phyloP scores from a whole-genome alignment of 192 early-diverging fungal genomes.

The Geosiphon pyriformis region DNA sequence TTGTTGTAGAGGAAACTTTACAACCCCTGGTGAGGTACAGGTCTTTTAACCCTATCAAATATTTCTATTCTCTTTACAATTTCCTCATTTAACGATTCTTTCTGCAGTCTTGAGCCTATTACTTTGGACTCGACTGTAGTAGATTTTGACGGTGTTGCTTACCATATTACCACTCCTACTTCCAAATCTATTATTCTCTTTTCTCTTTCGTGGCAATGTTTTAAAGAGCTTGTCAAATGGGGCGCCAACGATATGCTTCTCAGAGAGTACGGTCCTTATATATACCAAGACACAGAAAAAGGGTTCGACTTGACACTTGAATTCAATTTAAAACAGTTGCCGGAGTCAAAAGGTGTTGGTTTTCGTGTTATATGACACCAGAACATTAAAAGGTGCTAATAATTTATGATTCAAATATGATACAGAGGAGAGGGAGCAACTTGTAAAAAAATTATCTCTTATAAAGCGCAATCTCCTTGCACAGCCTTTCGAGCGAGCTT shows the following conservation, averaged over 20 bases:
- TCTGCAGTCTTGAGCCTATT: constrained; percentile 49
- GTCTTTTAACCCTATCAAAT: background rate
- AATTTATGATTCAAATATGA: background rate
- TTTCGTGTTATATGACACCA: background rate
- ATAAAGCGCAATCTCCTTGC: constrained; percentile 94
- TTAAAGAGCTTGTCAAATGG: constrained; percentile 66
- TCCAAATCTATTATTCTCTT: constrained; percentile 51
- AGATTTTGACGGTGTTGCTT: constrained; percentile 96
- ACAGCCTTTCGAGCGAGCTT: constrained; percentile 88
- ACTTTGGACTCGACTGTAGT: constrained; percentile 74
- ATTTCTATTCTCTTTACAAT: background rate
- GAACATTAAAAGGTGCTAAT: background rate
- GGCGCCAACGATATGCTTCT: constrained; percentile 81
- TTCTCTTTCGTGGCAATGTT: constrained; percentile 85
- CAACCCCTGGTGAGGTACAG: constrained; percentile 45
- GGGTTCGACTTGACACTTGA: constrained; percentile 78
- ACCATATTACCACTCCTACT: constrained; percentile 68
- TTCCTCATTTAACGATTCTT: background rate
- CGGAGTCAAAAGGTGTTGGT: constrained; percentile 52
- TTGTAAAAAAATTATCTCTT: constrained; percentile 79
- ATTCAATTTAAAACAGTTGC: constrained; percentile 75
- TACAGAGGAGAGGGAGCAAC: constrained; percentile 42
- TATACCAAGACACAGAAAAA: constrained; percentile 51
- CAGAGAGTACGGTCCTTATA: constrained; percentile 74
- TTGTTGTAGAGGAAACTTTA: constrained; percentile 53